phyloP scores from a whole-genome alignment of 305 asterid genomes.

The Fraxinus floribunda region DNA sequence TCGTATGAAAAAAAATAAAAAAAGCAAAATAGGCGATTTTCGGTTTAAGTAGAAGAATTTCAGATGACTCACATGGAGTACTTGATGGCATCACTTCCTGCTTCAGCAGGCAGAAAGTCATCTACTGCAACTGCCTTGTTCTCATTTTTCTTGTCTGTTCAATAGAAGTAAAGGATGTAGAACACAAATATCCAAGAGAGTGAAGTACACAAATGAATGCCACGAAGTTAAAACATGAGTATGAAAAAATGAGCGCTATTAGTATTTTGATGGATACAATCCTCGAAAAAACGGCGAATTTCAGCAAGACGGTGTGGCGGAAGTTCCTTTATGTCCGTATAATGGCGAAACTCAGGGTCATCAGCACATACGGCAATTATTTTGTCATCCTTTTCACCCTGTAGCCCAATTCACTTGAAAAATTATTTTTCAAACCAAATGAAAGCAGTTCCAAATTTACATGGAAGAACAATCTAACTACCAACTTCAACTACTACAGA shows the following conservation, averaged over 20 bases:
- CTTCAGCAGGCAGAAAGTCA: constrained; percentile 73
- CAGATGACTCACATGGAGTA: constrained; percentile 60
- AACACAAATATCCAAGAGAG: neutral
- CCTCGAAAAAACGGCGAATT: constrained; percentile 91
- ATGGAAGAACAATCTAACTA: neutral
- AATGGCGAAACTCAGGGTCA: constrained; percentile 84
- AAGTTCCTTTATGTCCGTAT: constrained; percentile 68
- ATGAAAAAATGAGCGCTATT: neutral
- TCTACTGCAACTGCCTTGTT: constrained; percentile 80
- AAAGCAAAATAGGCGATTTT: neutral
- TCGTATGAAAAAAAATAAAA: neutral
- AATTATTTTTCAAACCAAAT: neutral
- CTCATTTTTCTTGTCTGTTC: constrained; percentile 78
- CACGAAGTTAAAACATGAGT: neutral
- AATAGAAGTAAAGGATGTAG: constrained; percentile 36
- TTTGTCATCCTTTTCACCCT: constrained; percentile 92
- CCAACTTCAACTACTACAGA: neutral
- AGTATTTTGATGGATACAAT: constrained; percentile 57
- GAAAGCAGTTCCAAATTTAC: neutral
- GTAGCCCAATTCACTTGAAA: constrained; percentile 8
- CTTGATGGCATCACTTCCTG: constrained; percentile 62
- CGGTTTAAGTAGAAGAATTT: neutral
- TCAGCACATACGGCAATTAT: constrained; percentile 89
- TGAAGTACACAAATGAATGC: neutral
- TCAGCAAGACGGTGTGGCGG: constrained; percentile 94